phyloP scores from a whole-genome alignment of 73 alveolate species.

The Durusdinium trenchii region DNA sequence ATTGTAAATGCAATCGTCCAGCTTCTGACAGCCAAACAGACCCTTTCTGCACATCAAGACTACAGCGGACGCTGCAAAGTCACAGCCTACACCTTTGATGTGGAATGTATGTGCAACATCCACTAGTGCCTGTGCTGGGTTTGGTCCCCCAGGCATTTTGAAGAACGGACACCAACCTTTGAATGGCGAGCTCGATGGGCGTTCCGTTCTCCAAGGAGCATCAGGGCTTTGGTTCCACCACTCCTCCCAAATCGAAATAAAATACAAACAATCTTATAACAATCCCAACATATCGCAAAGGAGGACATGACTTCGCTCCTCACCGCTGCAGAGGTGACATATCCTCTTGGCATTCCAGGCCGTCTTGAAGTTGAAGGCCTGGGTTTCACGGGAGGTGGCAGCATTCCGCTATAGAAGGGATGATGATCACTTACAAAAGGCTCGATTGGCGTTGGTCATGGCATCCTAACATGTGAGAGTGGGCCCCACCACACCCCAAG shows the following conservation, averaged over 20 bases:
- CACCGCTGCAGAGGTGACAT: conserved; percentile 4
- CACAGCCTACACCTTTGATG: conserved; percentile 25
- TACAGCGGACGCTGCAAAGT: background rate
- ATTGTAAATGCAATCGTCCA: background rate
- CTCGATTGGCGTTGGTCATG: background rate
- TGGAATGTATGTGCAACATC: conserved; percentile 29
- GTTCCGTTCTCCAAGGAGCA: background rate
- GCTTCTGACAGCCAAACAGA: background rate
- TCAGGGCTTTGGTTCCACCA: background rate
- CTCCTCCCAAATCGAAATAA: background rate
- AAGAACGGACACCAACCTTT: background rate
- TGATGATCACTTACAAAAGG: background rate
- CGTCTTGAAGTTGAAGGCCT: background rate
- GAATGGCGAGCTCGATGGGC: background rate
- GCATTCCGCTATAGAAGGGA: background rate
- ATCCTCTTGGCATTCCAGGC: background rate
- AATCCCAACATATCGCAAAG: background rate
- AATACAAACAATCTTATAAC: background rate
- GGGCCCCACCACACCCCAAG: background rate
- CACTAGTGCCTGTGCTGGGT: background rate
- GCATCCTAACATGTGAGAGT: too few species aligned
- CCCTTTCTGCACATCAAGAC: background rate
- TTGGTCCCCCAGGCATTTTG: background rate
- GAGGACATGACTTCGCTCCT: background rate
- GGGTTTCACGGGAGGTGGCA: background rate